Evolutionary conservation across 139 green algal species (phyloP).

Genomic region (Coccomyxa sp.): DNA sequence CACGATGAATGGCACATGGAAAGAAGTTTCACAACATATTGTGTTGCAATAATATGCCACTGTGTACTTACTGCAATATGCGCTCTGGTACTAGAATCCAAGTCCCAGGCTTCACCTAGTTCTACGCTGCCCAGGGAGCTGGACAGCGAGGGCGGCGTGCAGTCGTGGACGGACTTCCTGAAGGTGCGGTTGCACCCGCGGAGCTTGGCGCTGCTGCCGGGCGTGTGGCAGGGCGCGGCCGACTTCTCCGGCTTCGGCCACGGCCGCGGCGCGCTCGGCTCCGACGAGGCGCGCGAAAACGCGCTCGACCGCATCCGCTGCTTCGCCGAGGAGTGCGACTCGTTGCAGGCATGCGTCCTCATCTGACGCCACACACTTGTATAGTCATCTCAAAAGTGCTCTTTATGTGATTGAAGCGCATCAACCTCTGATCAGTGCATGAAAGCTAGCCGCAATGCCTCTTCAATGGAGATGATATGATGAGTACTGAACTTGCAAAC

Average conservation of each 20-base stretch:
- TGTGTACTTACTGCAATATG: too few species aligned
- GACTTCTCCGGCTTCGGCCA: constrained; percentile 33
- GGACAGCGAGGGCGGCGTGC: background rate
- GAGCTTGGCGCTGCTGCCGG: constrained; percentile 36
- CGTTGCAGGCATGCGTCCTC: constrained; percentile 21
- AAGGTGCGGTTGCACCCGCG: constrained; percentile 44
- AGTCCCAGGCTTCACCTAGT: too few species aligned
- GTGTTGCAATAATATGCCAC: too few species aligned
- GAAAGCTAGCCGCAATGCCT: background rate
- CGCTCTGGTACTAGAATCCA: too few species aligned
- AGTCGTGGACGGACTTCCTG: constrained; percentile 63
- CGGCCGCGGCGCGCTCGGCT: background rate
- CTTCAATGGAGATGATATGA: background rate
- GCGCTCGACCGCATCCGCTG: constrained; percentile 32
- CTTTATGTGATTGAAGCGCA: background rate
- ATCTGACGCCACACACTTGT: background rate
- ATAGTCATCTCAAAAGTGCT: background rate
- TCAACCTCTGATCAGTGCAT: background rate
- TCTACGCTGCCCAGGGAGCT: background rate
- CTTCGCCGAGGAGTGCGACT: constrained; percentile 57
- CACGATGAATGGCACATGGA: too few species aligned
- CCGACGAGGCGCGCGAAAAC: constrained; percentile 35
- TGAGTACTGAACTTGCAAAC: background rate
- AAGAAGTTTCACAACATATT: too few species aligned
- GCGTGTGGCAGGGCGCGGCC: constrained; percentile 35